phyloP scores from a whole-genome alignment of 495 filamentous ascomycete species.

The Hypoxylon crocopeplum region DNA sequence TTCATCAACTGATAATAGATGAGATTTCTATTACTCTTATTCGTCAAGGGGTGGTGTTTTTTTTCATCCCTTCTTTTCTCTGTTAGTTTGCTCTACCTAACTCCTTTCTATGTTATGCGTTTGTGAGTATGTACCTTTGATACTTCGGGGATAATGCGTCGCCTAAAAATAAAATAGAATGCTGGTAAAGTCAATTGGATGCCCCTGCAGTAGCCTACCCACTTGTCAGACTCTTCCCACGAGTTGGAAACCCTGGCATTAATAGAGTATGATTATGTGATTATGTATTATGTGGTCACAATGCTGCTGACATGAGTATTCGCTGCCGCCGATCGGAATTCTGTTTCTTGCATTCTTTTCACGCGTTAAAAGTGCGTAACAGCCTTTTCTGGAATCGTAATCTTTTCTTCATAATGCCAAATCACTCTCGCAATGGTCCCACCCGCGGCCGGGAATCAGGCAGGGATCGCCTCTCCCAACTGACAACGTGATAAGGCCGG shows the following conservation, averaged over 20 bases:
- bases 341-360: not conserved
- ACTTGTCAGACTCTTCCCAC: slow-evolving; percentile 3
- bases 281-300: not conserved
- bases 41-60: not conserved
- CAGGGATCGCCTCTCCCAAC: slow-evolving; percentile 1
- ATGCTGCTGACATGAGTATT: not conserved
- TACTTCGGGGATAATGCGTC: not conserved
- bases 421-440: not conserved
- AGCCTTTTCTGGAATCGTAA: slow-evolving; percentile 13
- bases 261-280: too few relatives aligned
- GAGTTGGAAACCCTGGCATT: not conserved
- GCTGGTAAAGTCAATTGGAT: too few relatives aligned
- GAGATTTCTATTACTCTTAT: not conserved
- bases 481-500: not conserved
- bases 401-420: not conserved
- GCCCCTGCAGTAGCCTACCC: slow-evolving; percentile 15
- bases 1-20: not conserved
- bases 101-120: too few relatives aligned
- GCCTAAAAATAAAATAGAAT: slow-evolving; percentile 17
- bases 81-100: not conserved
- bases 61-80: not conserved
- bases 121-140: too few relatives aligned
- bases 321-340: slow-evolving; percentile 11
- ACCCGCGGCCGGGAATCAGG: not conserved
- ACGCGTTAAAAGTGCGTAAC: not conserved